Percentiles rank a stretch among this genome's conserved stretches.
These are phyloP conservation scores for Cercospora sojina DNA, from an alignment of 2,329 filamentous ascomycete genomes.

Conservation along the genomic window DNA sequence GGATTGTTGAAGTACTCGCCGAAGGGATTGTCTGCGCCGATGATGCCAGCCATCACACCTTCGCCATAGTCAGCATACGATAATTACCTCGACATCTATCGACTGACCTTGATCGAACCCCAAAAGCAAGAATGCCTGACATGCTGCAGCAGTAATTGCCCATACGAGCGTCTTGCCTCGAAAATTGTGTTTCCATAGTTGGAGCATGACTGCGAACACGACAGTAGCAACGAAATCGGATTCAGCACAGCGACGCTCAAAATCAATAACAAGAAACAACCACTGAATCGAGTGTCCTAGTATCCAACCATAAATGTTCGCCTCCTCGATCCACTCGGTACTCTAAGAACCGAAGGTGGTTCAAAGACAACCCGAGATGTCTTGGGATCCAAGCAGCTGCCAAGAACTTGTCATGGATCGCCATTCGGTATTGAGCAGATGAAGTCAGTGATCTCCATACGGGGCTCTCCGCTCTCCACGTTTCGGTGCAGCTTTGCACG, in stretches of 20 bases:
- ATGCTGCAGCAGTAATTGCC: constrained; percentile 7
- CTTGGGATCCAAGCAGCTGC: neutral
- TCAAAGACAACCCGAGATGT: neutral
- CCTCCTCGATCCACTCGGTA: neutral
- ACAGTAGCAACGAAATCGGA: neutral
- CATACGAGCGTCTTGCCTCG: constrained; percentile 7
- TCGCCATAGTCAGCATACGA: neutral
- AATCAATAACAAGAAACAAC: neutral
- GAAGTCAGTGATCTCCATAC: neutral
- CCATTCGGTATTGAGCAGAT: neutral
- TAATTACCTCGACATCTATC: neutral
- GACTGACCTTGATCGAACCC: neutral
- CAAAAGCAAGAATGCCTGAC: constrained; percentile 8
- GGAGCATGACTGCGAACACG: neutral
- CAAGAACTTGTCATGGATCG: neutral
- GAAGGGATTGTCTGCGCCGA: constrained; percentile 8
- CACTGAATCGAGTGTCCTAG: neutral
- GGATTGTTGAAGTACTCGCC: constrained; percentile 8
- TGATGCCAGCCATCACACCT: constrained; percentile 17
- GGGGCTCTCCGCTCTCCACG: neutral
- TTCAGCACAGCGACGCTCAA: neutral
- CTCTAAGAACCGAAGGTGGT: neutral
- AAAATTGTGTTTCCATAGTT: constrained; percentile 7
- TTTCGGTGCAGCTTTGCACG: neutral
- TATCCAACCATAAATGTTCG: neutral